These are phyloP conservation scores for Nannizzia gypsea DNA, from an alignment of 2,329 filamentous ascomycete genomes.

Conservation along the genomic window DNA sequence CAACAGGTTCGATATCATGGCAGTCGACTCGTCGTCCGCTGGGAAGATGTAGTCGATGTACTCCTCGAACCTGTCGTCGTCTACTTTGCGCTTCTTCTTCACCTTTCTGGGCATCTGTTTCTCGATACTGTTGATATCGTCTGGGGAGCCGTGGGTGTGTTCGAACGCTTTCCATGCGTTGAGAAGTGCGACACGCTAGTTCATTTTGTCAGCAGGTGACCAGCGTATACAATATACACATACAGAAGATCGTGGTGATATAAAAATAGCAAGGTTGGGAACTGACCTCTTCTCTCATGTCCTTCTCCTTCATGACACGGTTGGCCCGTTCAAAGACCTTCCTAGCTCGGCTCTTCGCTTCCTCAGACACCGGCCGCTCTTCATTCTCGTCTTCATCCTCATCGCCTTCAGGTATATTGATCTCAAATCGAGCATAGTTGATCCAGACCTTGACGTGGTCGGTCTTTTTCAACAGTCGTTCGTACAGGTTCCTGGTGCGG, in stretches of 20 bases:
- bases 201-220: conserved; percentile 6
- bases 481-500: conserved; percentile 68
- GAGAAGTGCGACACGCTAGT: conserved; percentile 67
- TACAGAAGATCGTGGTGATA: neutral
- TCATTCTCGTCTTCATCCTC: conserved; percentile 36
- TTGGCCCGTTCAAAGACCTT: conserved; percentile 76
- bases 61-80: conserved; percentile 90
- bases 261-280: neutral
- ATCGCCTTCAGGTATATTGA: conserved; percentile 70
- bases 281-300: conserved; percentile 66
- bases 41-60: conserved; percentile 97
- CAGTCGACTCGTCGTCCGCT: conserved; percentile 77
- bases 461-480: conserved; percentile 85
- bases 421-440: conserved; percentile 95
- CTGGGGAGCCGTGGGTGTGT: conserved; percentile 61
- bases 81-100: conserved; percentile 83
- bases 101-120: conserved; percentile 87
- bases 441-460: conserved; percentile 99
- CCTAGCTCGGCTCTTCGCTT: conserved; percentile 70
- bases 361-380: conserved; percentile 57
- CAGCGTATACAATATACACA: neutral
- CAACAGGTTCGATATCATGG: conserved; percentile 71
- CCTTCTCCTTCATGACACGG: conserved; percentile 74
- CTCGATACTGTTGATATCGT: conserved; percentile 71
- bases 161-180: conserved; percentile 92